Conservation (phyloP, 495 filamentous ascomycete genomes). For the Letharia lupina region DNA sequence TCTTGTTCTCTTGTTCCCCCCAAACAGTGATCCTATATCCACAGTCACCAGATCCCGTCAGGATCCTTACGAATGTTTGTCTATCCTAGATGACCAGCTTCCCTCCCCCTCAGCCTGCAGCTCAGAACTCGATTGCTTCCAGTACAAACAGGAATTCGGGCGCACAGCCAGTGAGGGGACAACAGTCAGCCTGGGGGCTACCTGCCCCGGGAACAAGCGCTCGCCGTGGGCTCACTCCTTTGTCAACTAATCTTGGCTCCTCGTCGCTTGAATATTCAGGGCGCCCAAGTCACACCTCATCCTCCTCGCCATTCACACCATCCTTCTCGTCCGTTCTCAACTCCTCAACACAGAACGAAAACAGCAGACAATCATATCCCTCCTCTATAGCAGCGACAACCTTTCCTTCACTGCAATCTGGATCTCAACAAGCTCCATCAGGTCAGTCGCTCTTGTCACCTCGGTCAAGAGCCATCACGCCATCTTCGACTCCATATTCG, state of each 20-base stretch:
- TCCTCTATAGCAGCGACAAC: slow-evolving; percentile 37
- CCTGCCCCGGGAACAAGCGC: slow-evolving; percentile 48
- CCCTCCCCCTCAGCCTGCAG: slow-evolving; percentile 49
- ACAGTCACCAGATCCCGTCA: slow-evolving; percentile 5
- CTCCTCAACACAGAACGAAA: slow-evolving; percentile 39
- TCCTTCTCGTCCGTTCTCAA: slow-evolving; percentile 51
- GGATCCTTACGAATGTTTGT: slow-evolving; percentile 44
- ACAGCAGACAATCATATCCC: slow-evolving; percentile 40
- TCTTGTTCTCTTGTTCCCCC: background rate
- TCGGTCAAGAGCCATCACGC: slow-evolving; percentile 52
- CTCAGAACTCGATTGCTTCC: slow-evolving; percentile 55
- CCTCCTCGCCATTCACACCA: slow-evolving; percentile 43
- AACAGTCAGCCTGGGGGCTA: slow-evolving; percentile 55
- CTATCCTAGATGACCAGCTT: slow-evolving; percentile 59
- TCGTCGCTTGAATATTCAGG: slow-evolving; percentile 36
- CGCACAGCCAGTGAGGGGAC: slow-evolving; percentile 45
- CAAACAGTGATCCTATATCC: background rate
- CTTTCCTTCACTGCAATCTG: slow-evolving; percentile 49
- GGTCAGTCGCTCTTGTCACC: slow-evolving; percentile 50
- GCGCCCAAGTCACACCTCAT: slow-evolving; percentile 40
- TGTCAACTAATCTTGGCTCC: slow-evolving; percentile 47
- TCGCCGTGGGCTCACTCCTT: slow-evolving; percentile 55
- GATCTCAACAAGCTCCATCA: slow-evolving; percentile 47
- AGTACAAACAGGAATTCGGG: slow-evolving; percentile 49
- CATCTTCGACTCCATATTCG: slow-evolving; percentile 51